Evolutionary conservation across 2,329 filamentous ascomycete genomes (phyloP).

Genomic region (Coniella vitis): DNA sequence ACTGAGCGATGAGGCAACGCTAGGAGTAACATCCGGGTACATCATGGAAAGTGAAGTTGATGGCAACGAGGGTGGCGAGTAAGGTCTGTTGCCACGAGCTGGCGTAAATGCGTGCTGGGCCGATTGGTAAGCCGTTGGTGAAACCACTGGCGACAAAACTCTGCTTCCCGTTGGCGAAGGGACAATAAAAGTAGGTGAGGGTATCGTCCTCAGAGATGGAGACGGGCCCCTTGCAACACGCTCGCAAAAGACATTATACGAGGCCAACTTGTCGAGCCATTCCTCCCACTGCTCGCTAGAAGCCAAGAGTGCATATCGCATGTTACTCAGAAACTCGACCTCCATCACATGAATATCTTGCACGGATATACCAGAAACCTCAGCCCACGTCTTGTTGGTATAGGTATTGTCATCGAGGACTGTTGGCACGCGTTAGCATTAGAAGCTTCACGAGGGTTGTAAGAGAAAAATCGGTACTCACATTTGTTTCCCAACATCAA

Average conservation of each 20-base stretch:
- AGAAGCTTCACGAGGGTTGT: not conserved
- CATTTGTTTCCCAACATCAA: slow-evolving; percentile 98
- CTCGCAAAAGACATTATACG: slow-evolving; percentile 79
- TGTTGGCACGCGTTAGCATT: slow-evolving; percentile 26
- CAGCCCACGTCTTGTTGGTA: slow-evolving; percentile 99
- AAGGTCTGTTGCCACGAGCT: slow-evolving; percentile 16
- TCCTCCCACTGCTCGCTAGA: slow-evolving; percentile 80
- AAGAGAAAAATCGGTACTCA: slow-evolving; percentile 32
- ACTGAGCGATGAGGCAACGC: slow-evolving; percentile 37
- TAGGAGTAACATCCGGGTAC: slow-evolving; percentile 3
- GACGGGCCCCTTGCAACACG: slow-evolving; percentile 44
- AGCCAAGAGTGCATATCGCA: slow-evolving; percentile 87
- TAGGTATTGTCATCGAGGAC: slow-evolving; percentile 98
- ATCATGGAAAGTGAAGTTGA: slow-evolving; percentile 28
- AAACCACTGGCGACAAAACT: slow-evolving; percentile 41
- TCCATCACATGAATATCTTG: slow-evolving; percentile 98
- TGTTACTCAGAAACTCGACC: slow-evolving; percentile 98
- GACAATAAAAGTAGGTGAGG: slow-evolving; percentile 31
- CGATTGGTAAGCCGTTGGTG: slow-evolving; percentile 38
- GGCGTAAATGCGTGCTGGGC: slow-evolving; percentile 23
- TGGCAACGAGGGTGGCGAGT: slow-evolving; percentile 29
- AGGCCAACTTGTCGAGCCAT: slow-evolving; percentile 78
- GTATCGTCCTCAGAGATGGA: slow-evolving; percentile 40
- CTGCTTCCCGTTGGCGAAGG: slow-evolving; percentile 32
- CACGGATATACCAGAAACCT: slow-evolving; percentile 90